Conservation (phyloP, 169 alveolate species). For the Cystoisospora suis region DNA sequence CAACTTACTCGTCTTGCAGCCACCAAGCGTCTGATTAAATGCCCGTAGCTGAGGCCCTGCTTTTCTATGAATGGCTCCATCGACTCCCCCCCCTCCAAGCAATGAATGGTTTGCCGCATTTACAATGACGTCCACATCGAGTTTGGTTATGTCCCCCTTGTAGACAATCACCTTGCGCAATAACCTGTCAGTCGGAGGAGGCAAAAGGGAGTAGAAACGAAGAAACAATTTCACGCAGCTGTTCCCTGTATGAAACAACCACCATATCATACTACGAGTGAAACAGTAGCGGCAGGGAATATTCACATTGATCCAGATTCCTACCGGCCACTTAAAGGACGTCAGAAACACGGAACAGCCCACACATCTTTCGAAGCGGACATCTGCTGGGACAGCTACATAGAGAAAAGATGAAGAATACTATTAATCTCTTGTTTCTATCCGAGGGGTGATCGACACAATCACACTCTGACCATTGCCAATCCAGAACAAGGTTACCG, state of each 20-base stretch:
- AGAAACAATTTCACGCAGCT: too few relatives aligned
- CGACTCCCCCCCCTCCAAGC: constrained; percentile 78
- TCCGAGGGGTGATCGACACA: too few relatives aligned
- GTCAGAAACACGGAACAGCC: too few relatives aligned
- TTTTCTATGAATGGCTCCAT: constrained; percentile 67
- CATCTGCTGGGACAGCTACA: too few relatives aligned
- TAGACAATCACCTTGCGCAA: background rate
- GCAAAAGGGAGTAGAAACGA: too few relatives aligned
- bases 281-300: background rate
- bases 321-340: background rate
- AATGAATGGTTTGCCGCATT: constrained; percentile 75
- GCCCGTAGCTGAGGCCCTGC: constrained; percentile 49
- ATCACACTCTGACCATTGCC: too few relatives aligned
- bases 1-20: constrained; percentile 27
- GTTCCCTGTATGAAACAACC: background rate
- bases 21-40: constrained; percentile 44
- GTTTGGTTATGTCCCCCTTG: constrained; percentile 71
- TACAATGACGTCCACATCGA: constrained; percentile 70
- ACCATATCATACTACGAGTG: background rate
- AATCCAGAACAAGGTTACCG: too few relatives aligned
- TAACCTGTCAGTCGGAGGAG: background rate
- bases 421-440: too few relatives aligned
- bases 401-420: too few relatives aligned
- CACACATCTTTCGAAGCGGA: too few relatives aligned
- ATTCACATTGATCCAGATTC: background rate